These are phyloP conservation scores for Leucocoprinus birnbaumii DNA, from an alignment of 768 basidiomycete genomes.

Conservation along the genomic window DNA sequence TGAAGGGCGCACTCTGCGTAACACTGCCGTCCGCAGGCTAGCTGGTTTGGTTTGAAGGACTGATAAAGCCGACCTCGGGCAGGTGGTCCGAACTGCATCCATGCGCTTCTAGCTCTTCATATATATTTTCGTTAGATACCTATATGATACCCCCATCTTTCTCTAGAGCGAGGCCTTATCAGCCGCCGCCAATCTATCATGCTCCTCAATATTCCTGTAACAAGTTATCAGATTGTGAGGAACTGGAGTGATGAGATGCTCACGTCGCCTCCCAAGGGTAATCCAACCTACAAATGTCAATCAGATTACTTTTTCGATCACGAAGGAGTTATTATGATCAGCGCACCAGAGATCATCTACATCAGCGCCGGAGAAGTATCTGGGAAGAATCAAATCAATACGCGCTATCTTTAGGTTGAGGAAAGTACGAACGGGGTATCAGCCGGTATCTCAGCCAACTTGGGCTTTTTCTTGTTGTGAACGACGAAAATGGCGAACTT, in stretches of 20 bases:
- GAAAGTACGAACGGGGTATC: slow-evolving; percentile 52
- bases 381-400: slow-evolving; percentile 18
- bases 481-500: slow-evolving; percentile 93
- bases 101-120: no score
- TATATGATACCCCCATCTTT: background rate
- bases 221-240: background rate
- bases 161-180: slow-evolving; percentile 25
- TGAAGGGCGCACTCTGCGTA: slow-evolving; percentile 15
- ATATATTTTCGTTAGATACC: background rate
- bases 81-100: background rate
- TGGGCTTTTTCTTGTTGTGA: slow-evolving; percentile 90
- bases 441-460: slow-evolving; percentile 70
- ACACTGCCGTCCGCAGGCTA: slow-evolving; percentile 1
- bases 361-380: slow-evolving; percentile 83
- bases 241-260: slow-evolving; percentile 22
- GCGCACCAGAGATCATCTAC: slow-evolving; percentile 70
- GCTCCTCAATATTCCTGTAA: slow-evolving; percentile 70
- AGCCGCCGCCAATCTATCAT: slow-evolving; percentile 57
- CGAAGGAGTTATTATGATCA: background rate
- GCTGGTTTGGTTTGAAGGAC: background rate
- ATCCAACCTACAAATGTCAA: slow-evolving; percentile 54
- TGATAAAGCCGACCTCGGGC: background rate
- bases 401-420: background rate
- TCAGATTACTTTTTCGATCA: background rate
- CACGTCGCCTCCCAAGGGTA: slow-evolving; percentile 82